Base-by-base conservation (phyloP, 1,284 basidiomycete genomes). In the Cryptococcus sp. region DNA sequence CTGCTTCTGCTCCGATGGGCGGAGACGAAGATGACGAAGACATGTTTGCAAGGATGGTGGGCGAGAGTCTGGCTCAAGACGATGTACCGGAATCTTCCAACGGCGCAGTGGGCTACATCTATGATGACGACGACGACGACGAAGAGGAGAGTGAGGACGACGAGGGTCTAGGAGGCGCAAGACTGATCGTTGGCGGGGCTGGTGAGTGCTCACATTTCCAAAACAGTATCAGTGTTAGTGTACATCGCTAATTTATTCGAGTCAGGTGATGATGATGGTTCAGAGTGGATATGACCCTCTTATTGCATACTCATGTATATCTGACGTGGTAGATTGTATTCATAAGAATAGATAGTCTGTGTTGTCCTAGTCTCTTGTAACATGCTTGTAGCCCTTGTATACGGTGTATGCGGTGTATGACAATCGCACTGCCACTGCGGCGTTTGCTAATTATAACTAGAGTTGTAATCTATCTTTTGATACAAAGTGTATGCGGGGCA, bases 41-140 rank as follows among this genome's bases (percentile, higher is more conserved):
- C 55, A 73, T 75, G 51, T 76, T 75, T 59, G 74, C 74, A 1
- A 61, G 65, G 60, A 55, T 75, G 64, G 54, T 75, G 16, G 73
- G 68, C 8, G 59, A 68, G 56, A 68, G 65, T 20, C 47, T 77
- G 56, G 70, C 70, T 16, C 54, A 66, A 43, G 65, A 48, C 11
- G 57, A 50, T 19, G 54, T 47, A 6, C 51, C 50, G 2, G 53
- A 56, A 23, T 7, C 29, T 34, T 10, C 29, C 8, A 34, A 7
- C 13, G 29, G 29, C 29, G 55, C 50, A 8, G 59, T 49, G 34
- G 25, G 23, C 26, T 19, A 17, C 8, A 19, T n/a, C 17, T 51
- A 39, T 17, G 40, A 66, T 20, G 69, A 68, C 8, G 67, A 68
- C 7, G 59, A 62, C 2, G 63, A 65, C 15, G 67, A 69, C 10